phyloP scores from a whole-genome alignment of 2,329 filamentous ascomycete species.

The Mollisia scopiformis region DNA sequence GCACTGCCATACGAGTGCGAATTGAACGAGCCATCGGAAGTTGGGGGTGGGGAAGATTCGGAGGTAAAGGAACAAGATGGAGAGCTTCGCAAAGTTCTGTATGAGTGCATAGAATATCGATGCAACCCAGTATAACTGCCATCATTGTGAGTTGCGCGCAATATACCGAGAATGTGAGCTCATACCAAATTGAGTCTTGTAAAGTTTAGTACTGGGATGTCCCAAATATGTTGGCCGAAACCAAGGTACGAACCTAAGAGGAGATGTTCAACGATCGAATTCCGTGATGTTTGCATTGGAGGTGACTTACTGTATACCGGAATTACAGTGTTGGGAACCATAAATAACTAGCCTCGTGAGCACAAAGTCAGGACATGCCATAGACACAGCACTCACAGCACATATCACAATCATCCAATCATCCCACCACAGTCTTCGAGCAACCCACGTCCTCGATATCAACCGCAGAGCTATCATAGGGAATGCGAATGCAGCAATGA shows the following conservation, averaged over 20 bases:
- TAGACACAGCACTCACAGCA: too few species aligned
- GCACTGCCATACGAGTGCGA: conserved; percentile 13
- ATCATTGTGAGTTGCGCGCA: background rate
- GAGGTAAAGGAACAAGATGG: conserved; percentile 26
- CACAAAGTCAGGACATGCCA: too few species aligned
- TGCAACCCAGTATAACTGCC: conserved; percentile 27
- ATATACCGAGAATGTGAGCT: background rate
- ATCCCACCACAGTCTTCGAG: conserved; percentile 23
- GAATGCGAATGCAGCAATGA: conserved; percentile 19
- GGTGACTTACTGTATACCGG: too few species aligned
- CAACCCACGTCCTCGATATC: conserved; percentile 19
- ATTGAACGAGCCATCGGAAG: conserved; percentile 15
- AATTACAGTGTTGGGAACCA: too few species aligned
- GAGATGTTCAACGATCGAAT: too few species aligned
- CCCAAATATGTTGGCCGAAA: conserved; percentile 25
- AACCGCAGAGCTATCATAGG: conserved; percentile 20
- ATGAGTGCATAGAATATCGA: conserved; percentile 25
- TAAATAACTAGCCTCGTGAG: too few species aligned
- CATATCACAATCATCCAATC: too few species aligned
- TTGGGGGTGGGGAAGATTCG: conserved; percentile 21
- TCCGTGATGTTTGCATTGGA: too few species aligned
- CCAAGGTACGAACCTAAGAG: conserved; percentile 19
- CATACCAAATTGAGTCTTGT: conserved; percentile 20
- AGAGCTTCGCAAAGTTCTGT: conserved; percentile 25
- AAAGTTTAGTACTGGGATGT: conserved; percentile 17